Conservation (phyloP, 2,329 filamentous ascomycete genomes). For the Claviceps spartinae region DNA sequence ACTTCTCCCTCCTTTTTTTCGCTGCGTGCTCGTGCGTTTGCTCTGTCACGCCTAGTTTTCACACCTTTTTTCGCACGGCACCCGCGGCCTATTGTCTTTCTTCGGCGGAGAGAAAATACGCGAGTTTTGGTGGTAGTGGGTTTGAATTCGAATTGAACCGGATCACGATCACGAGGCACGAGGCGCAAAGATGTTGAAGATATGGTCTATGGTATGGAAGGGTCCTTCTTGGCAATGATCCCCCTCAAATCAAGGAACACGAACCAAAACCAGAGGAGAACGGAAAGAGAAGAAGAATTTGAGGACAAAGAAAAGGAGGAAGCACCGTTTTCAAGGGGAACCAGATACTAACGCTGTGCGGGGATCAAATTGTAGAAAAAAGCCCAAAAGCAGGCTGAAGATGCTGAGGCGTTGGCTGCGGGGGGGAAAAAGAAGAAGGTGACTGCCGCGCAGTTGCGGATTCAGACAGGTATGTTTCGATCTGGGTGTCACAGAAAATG, state of each 20-base stretch:
- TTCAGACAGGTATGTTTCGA: conserved; percentile 67
- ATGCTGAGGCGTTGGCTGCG: conserved; percentile 55
- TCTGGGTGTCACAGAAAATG: too few species aligned
- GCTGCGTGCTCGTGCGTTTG: too few species aligned
- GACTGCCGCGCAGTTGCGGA: conserved; percentile 84
- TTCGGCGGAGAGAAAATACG: too few species aligned
- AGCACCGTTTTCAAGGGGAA: not conserved
- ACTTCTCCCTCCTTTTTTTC: too few species aligned
- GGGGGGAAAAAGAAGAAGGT: conserved; percentile 96
- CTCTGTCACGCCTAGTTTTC: too few species aligned
- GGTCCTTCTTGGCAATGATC: not conserved
- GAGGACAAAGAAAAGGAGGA: not conserved
- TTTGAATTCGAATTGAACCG: not conserved
- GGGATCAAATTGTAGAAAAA: conserved; percentile 53
- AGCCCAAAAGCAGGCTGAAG: conserved; percentile 88
- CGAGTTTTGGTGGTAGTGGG: not conserved
- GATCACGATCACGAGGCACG: not conserved
- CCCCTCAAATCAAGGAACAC: too few species aligned
- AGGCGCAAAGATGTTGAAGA: conserved; percentile 74
- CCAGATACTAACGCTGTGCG: conserved; percentile 6
- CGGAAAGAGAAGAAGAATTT: not conserved
- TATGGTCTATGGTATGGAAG: conserved; percentile 89
- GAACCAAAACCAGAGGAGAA: not conserved
- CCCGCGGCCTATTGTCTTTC: too few species aligned
- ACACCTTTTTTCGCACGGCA: too few species aligned